Base-by-base conservation (phyloP, 805 yeast genomes). In the Ogataea pignaliae region DNA sequence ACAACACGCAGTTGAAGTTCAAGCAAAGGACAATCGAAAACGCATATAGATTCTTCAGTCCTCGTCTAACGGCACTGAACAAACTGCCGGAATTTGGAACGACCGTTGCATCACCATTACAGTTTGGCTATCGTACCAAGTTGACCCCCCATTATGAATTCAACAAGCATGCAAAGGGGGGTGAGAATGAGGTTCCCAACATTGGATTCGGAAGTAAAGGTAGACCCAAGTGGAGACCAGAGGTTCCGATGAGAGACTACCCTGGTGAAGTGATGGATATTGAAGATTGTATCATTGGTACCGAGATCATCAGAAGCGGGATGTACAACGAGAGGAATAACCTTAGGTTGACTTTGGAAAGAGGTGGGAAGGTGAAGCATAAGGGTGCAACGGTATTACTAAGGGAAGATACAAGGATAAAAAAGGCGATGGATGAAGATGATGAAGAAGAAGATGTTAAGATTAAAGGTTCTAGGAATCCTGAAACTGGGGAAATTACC, bases 131-230 rank as follows among this genome's bases (percentile, higher is more conserved):
- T 65, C 74, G 99, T 60, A 93, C 99, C 0, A 93, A 93, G 60
- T 73, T 93, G 35, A 93, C 99, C 0, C 99, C 99, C 5, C 99
- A 93, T 67, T 93, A 90, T 65, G 89, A 85, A 56, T 67, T 87
- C 33, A 93, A 95, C 18, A 75, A 80, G 56, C 49, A 46, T 32
- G 54, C 47, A 7, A 55, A 52, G 13, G 36, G 42, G 28, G 55
- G 52, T 14, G 37, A 43, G 26, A 37, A 36, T 12, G 41, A 35
- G 11, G 37, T 60, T 3, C 96, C 97, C 14, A 78, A 86, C 13
- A 70, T 93, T 44, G 99, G 99, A 1, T 93, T 91, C 68, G 96
- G 95, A 8, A 73, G 83, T 41, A 86, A 86, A 61, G 96, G 96
- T 10, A 76, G 83, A 59, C 88, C 89, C 2, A 61, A 66, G 31